Evolutionary conservation across 73 alveolate genomes (phyloP), one percentile per base, ranked within the genome.

Genomic region (Effrenium voratum): DNA sequence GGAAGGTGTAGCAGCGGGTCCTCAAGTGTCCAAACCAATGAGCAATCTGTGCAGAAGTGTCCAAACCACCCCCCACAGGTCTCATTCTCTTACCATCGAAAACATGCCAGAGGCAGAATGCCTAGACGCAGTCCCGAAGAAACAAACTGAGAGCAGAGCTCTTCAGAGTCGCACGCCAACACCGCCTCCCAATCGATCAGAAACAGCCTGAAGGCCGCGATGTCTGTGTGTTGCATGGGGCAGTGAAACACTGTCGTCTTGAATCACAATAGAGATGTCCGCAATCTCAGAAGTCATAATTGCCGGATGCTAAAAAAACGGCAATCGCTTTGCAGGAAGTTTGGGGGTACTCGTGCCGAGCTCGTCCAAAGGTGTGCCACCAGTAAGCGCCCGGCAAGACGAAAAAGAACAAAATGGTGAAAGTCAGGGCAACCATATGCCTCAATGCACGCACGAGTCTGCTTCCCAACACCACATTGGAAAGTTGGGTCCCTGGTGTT

Each of bases 101-200:
- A n/a, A n/a, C n/a, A n/a, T n/a, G 22, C 88, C 82, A 36, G 34
- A 66, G 68, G 32, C 15, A 28, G 26, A 0, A 55, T 28, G 32
- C 32, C 13, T 15, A 38, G 47, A 47, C 40, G 5, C 50, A 24
- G 24, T 44, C 16, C 32, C 43, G 13, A 38, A 12, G 60, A 12
- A 12, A 8, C 60, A 40, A 10, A 24, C 92, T n/a, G 73, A 47
- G 92, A 59, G 24, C 34, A 6, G 43, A 38, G 2, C 98, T 91
- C 98, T 60, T 91, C 98, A 16, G 98, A 91, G 34, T 91, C 91
- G 45, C 98, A 91, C 26, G 98, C 44, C 75, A 91, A 38, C 36
- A 91, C 5, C 1, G 91, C 90, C 90, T 72, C 98, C 98, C 98
- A 91, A 50, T 91, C 91, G 10, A 72, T 50, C 75, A 72, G 45